phyloP scores from a whole-genome alignment of 139 green algal genomes.

The Deuterostichococcus epilithicus region DNA sequence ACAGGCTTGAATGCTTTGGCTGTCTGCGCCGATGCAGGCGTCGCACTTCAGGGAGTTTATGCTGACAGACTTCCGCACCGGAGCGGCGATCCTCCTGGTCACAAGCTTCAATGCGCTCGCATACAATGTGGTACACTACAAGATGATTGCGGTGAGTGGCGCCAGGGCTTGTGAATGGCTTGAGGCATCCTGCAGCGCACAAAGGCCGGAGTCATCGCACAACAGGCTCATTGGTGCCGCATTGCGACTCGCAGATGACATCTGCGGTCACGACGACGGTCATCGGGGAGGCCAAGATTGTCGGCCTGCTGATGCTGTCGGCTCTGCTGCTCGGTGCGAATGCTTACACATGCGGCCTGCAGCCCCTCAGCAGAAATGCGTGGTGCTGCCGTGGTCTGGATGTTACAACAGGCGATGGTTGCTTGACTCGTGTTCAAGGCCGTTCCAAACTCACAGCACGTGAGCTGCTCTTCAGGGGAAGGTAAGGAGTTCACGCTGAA shows the following conservation, averaged over 20 bases:
- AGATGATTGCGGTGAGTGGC: constrained; percentile 41
- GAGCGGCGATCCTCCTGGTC: constrained; percentile 14
- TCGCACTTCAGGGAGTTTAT: not conserved
- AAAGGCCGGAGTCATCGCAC: too few species aligned
- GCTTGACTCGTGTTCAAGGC: too few species aligned
- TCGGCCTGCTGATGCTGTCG: constrained; percentile 47
- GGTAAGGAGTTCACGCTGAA: constrained; percentile 36
- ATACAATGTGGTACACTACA: constrained; percentile 41
- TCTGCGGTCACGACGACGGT: constrained; percentile 59
- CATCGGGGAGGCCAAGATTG: constrained; percentile 57
- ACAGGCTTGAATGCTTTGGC: too few species aligned
- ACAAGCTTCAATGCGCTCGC: constrained; percentile 9
- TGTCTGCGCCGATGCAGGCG: too few species aligned
- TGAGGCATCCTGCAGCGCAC: too few species aligned
- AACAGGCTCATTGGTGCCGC: too few species aligned
- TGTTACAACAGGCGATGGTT: too few species aligned
- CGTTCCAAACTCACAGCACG: too few species aligned
- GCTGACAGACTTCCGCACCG: not conserved
- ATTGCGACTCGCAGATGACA: constrained; percentile 41
- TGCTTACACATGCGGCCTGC: not conserved
- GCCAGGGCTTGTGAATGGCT: too few species aligned
- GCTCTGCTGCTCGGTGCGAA: constrained; percentile 41
- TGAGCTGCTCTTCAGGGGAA: constrained; percentile 24
- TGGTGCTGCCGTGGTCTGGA: too few species aligned
- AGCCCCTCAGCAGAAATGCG: too few species aligned